Evolutionary conservation across 2,329 filamentous ascomycete genomes (phyloP).

Genomic region (Teratosphaeria destructans): DNA sequence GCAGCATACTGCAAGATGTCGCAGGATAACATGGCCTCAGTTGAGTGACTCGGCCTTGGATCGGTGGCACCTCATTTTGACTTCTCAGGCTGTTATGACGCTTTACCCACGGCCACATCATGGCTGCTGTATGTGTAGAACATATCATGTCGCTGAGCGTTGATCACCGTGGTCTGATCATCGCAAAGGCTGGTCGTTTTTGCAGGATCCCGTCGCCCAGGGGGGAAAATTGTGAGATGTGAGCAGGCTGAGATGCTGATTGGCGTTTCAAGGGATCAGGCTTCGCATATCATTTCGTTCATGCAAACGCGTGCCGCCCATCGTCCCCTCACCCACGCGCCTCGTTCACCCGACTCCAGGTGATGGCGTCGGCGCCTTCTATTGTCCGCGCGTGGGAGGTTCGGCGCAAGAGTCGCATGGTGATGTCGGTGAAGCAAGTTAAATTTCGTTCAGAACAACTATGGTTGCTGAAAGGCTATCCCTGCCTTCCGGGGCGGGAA

Average conservation of each 20-base stretch:
- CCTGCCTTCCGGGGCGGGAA: not conserved
- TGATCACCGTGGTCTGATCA: not conserved
- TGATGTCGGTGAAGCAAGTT: not conserved
- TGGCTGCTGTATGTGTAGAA: not conserved
- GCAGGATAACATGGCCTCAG: not conserved
- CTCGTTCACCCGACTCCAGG: not conserved
- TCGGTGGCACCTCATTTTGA: not conserved
- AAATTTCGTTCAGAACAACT: not conserved
- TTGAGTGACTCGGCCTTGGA: not conserved
- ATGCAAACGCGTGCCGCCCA: not conserved
- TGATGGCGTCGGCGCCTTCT: not conserved
- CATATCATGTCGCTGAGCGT: not conserved
- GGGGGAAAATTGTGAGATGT: not conserved
- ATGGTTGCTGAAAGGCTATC: not conserved
- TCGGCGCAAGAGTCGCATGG: not conserved
- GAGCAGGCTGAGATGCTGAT: not conserved
- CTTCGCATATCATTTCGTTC: not conserved
- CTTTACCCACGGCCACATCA: not conserved
- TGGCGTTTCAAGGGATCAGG: not conserved
- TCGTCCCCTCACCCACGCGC: not conserved
- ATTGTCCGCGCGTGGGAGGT: not conserved
- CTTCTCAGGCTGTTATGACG: not conserved
- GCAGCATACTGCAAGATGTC: not conserved
- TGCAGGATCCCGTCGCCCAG: not conserved
- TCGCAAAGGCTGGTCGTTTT: not conserved